These are phyloP conservation scores for Leptographium flavum DNA, from an alignment of 2,329 filamentous ascomycete genomes.

Conservation along the genomic window DNA sequence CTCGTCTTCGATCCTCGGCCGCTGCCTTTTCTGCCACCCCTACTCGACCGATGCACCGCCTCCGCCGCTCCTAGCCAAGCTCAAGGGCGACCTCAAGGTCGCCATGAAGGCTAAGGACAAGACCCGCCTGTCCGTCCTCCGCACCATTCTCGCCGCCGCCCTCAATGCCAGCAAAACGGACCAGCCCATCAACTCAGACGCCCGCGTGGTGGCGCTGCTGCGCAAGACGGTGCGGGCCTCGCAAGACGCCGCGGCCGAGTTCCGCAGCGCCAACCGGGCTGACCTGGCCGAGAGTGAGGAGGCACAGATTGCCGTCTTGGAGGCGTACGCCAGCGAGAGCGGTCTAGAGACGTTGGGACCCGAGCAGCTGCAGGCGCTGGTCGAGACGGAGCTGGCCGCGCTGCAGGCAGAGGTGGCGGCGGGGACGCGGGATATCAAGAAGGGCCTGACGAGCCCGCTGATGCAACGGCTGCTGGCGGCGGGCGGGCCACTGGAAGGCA, in stretches of 20 bases:
- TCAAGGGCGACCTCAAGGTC: slow-evolving; percentile 47
- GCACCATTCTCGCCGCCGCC: slow-evolving; percentile 52
- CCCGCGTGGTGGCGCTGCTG: slow-evolving; percentile 53
- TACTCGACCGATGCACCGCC: slow-evolving; percentile 21
- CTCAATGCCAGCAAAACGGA: slow-evolving; percentile 64
- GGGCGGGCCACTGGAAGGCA: slow-evolving; percentile 41
- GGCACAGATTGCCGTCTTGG: slow-evolving; percentile 47
- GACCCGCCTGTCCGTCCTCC: slow-evolving; percentile 52
- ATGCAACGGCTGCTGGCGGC: slow-evolving; percentile 45
- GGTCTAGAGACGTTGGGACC: slow-evolving; percentile 43
- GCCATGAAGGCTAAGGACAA: slow-evolving; percentile 53
- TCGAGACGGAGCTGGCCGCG: slow-evolving; percentile 35
- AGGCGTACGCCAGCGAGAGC: slow-evolving; percentile 47
- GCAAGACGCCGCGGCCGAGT: slow-evolving; percentile 47
- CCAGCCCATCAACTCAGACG: slow-evolving; percentile 55
- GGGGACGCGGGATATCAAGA: slow-evolving; percentile 28
- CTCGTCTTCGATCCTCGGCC: neutral
- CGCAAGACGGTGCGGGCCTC: slow-evolving; percentile 45
- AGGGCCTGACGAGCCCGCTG: slow-evolving; percentile 41
- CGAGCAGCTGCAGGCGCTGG: slow-evolving; percentile 41
- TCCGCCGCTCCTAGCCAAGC: slow-evolving; percentile 35
- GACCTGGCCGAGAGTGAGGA: slow-evolving; percentile 61
- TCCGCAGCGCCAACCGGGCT: slow-evolving; percentile 44
- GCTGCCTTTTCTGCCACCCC: neutral
- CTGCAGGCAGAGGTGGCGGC: slow-evolving; percentile 30